Percentiles rank a stretch among this genome's conserved stretches.
Evolutionary conservation across 306 rosid species (phyloP).

Genomic region (Quercus rubra): DNA sequence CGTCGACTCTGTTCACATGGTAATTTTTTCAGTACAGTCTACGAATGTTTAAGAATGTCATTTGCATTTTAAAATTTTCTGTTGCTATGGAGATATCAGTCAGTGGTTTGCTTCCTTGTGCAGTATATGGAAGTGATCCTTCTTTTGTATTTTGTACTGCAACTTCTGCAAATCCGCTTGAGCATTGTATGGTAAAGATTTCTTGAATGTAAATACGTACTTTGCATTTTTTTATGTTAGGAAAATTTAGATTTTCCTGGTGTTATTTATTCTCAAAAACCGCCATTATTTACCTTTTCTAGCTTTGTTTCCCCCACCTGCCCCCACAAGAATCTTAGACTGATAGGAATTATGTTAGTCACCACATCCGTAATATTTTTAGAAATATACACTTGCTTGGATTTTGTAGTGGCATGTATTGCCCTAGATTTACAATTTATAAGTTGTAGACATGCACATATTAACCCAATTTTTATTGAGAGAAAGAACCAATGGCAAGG

Average conservation of each 20-base stretch:
- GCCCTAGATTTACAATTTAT: not conserved
- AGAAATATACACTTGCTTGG: not conserved
- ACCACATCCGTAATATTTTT: not conserved
- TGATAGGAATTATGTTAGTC: not conserved
- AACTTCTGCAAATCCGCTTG: constrained; percentile 84
- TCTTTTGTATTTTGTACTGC: constrained; percentile 88
- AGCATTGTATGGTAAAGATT: constrained; percentile 81
- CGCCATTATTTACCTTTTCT: not conserved
- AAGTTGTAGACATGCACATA: not conserved
- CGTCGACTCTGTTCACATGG: constrained; percentile 79
- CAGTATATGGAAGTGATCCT: constrained; percentile 94
- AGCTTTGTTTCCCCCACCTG: not conserved
- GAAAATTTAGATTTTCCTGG: constrained; percentile 3
- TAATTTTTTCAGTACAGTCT: constrained; percentile 21
- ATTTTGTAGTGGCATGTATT: not conserved
- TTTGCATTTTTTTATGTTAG: not conserved
- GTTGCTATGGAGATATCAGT: constrained; percentile 17
- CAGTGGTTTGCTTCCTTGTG: constrained; percentile 31
- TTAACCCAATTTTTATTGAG: not conserved
- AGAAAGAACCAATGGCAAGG: not conserved
- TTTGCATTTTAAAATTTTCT: constrained; percentile 8
- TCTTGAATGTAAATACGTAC: not conserved
- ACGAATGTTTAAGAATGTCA: constrained; percentile 19
- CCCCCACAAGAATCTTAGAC: not conserved
- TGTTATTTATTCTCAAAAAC: constrained; percentile 8